Evolutionary conservation across 352 stramenopile species (phyloP).

Genomic region (Poterioochromonas sp.): DNA sequence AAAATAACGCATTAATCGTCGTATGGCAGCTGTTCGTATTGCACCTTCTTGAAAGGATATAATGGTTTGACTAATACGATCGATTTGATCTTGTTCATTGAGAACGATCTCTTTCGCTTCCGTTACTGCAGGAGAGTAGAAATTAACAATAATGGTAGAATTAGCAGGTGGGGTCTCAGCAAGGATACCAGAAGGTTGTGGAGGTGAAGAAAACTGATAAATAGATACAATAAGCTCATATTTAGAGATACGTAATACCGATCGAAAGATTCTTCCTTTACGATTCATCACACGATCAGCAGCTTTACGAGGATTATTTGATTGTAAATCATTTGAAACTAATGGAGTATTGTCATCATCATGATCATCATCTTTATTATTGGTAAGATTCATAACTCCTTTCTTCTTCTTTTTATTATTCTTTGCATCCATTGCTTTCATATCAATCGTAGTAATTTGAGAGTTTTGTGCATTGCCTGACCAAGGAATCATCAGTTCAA

Average conservation of each 20-base stretch:
- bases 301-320: too few species aligned
- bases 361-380: too few species aligned
- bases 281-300: constrained; percentile 14
- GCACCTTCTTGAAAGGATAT: not conserved
- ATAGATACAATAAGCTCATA: constrained; percentile 27
- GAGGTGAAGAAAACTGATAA: not conserved
- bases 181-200: not conserved
- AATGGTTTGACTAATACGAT: not conserved
- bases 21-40: not conserved
- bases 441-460: not conserved
- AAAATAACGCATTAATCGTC: constrained; percentile 7
- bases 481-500: constrained; percentile 29
- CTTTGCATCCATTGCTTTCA: not conserved
- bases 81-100: constrained; percentile 6
- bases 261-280: not conserved
- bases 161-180: not conserved
- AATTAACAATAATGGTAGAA: constrained; percentile 12
- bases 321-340: not conserved
- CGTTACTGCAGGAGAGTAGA: constrained; percentile 17
- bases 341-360: not conserved
- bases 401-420: constrained; percentile 8
- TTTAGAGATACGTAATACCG: not conserved
- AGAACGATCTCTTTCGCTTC: constrained; percentile 7
- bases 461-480: not conserved
- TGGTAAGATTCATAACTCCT: too few species aligned